Conservation (phyloP, 352 stramenopile genomes). For the Pythium folliculosum region DNA sequence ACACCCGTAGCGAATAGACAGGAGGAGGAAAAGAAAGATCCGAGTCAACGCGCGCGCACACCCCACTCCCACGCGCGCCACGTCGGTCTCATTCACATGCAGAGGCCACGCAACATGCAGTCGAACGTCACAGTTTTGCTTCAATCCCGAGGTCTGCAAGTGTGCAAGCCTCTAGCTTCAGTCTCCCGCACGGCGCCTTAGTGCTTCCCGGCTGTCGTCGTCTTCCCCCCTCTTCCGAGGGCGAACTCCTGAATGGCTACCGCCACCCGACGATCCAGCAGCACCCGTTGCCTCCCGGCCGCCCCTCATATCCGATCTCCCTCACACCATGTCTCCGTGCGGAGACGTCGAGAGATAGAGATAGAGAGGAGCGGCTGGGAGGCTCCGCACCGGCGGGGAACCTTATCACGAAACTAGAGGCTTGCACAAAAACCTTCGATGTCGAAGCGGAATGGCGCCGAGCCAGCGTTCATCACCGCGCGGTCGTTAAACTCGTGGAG, state of each 20-base stretch:
- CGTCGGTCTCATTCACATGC: conserved; percentile 7
- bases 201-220: conserved; percentile 29
- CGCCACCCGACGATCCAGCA: conserved; percentile 22
- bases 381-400: not conserved
- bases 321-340: not conserved
- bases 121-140: conserved; percentile 31
- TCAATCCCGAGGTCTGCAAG: conserved; percentile 18
- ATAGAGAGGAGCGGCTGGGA: not conserved
- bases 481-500: conserved; percentile 75
- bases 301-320: not conserved
- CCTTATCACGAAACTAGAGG: conserved; percentile 44
- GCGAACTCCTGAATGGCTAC: conserved; percentile 1
- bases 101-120: conserved; percentile 22
- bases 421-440: conserved; percentile 90
- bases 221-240: not conserved
- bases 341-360: not conserved
- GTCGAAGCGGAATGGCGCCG: conserved; percentile 75
- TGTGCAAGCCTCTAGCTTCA: conserved; percentile 37
- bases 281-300: conserved; percentile 4
- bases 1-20: not conserved
- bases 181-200: conserved; percentile 17
- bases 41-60: not conserved
- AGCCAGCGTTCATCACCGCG: conserved; percentile 72
- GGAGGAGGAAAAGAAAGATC: not conserved
- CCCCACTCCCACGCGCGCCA: not conserved